A percentile compares a stretch with the other conserved stretches of the same genome.
phyloP scores from a whole-genome alignment of 257 asterid genomes.

The Solanum dulcamara region DNA sequence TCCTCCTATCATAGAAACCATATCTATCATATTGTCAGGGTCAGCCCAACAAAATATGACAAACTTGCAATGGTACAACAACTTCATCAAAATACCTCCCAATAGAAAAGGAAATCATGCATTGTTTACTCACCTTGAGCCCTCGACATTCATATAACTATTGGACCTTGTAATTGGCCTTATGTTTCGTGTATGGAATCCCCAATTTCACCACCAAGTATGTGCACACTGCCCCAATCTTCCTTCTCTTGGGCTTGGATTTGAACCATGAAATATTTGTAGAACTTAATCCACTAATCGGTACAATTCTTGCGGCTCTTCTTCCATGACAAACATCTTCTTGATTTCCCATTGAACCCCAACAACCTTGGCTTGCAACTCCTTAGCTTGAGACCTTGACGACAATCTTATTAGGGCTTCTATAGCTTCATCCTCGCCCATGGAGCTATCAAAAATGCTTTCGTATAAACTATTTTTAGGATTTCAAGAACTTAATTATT shows the following conservation, averaged over 20 bases:
- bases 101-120: no score
- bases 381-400: background rate
- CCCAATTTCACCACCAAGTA: no score
- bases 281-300: background rate
- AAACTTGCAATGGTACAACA: no score
- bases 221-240: no score
- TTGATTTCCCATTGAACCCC: background rate
- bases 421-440: background rate
- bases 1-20: no score
- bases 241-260: background rate
- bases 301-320: background rate
- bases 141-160: no score
- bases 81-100: no score
- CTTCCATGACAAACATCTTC: background rate
- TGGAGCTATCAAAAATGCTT: background rate
- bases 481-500: background rate
- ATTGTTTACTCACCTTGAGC: no score
- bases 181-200: no score
- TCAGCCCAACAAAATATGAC: no score
- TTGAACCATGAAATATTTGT: background rate
- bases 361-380: background rate
- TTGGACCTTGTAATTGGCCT: no score
- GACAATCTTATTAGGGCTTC: background rate
- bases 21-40: no score
- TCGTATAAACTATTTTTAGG: background rate